Percentiles rank a stretch among this genome's conserved stretches.
These are phyloP conservation scores for Hypocrella siamensis DNA, from an alignment of 2,329 filamentous ascomycete genomes.

Conservation along the genomic window DNA sequence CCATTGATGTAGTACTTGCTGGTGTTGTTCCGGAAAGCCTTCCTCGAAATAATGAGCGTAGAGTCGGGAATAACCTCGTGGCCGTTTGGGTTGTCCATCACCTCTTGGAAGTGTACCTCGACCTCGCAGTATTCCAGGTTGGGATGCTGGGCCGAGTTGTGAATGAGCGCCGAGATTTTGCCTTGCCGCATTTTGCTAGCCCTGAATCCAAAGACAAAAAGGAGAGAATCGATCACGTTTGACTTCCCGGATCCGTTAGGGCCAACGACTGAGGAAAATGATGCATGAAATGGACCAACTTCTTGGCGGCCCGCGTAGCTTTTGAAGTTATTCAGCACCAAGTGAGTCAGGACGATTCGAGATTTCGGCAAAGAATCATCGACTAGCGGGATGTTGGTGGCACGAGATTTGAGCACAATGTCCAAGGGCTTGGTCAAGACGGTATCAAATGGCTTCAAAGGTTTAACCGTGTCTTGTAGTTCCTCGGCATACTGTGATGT, in stretches of 20 bases:
- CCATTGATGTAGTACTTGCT: slow-evolving; percentile 97
- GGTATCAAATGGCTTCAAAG: slow-evolving; percentile 61
- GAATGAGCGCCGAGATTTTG: slow-evolving; percentile 93
- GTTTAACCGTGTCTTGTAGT: slow-evolving; percentile 37
- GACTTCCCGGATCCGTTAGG: slow-evolving; percentile 98
- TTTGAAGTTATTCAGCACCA: slow-evolving; percentile 94
- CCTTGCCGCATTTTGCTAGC: slow-evolving; percentile 99
- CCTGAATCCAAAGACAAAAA: slow-evolving; percentile 98
- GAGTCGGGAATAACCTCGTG: slow-evolving; percentile 70
- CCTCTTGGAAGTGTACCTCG: slow-evolving; percentile 89
- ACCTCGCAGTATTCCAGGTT: slow-evolving; percentile 88
- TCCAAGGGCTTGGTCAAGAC: slow-evolving; percentile 83
- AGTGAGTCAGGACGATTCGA: slow-evolving; percentile 81
- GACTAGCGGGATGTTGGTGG: slow-evolving; percentile 48
- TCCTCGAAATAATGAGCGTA: slow-evolving; percentile 72
- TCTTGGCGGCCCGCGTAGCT: slow-evolving; percentile 93
- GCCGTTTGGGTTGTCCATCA: slow-evolving; percentile 69
- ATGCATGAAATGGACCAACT: slow-evolving; percentile 91
- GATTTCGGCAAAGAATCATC: slow-evolving; percentile 66
- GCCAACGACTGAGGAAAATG: slow-evolving; percentile 94
- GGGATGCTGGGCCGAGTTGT: slow-evolving; percentile 81
- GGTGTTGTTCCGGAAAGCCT: slow-evolving; percentile 93
- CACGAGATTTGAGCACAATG: slow-evolving; percentile 76
- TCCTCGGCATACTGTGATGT: slow-evolving; percentile 10
- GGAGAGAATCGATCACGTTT: slow-evolving; percentile 92